A percentile compares a stretch with the other conserved stretches of the same genome.
These are phyloP conservation scores for Prunus fruticosa DNA, from an alignment of 306 rosid genomes.

Conservation along the genomic window DNA sequence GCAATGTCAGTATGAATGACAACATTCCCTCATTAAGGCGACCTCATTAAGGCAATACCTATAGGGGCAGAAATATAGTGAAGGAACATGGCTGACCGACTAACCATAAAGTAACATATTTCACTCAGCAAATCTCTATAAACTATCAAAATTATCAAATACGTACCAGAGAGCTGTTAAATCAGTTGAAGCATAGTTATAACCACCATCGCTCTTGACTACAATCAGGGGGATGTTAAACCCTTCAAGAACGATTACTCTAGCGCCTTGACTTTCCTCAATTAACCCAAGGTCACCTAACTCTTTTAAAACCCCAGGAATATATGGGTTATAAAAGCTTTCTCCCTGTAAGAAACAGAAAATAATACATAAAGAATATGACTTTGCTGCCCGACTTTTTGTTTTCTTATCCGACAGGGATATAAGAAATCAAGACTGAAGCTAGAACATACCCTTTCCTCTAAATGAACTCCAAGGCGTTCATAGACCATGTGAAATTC, in stretches of 20 bases:
- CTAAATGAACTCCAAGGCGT: slow-evolving; percentile 72
- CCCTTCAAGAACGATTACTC: slow-evolving; percentile 72
- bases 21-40: neutral
- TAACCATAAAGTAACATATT: neutral
- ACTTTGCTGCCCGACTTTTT: neutral
- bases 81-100: neutral
- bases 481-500: slow-evolving; percentile 84
- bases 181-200: slow-evolving; percentile 93
- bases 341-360: slow-evolving; percentile 71
- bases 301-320: slow-evolving; percentile 68
- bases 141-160: neutral
- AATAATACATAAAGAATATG: neutral
- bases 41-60: no score
- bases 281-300: slow-evolving; percentile 59
- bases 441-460: slow-evolving; percentile 63
- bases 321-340: slow-evolving; percentile 86
- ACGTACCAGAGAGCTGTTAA: slow-evolving; percentile 80
- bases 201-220: slow-evolving; percentile 97
- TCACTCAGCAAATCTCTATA: neutral
- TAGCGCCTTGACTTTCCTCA: slow-evolving; percentile 87
- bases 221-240: slow-evolving; percentile 80
- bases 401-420: neutral
- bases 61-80: neutral
- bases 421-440: neutral
- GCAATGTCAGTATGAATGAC: slow-evolving; percentile 23